Conservation (phyloP, 2,329 filamentous ascomycete genomes). For the Endoconidiophora laricicola region DNA sequence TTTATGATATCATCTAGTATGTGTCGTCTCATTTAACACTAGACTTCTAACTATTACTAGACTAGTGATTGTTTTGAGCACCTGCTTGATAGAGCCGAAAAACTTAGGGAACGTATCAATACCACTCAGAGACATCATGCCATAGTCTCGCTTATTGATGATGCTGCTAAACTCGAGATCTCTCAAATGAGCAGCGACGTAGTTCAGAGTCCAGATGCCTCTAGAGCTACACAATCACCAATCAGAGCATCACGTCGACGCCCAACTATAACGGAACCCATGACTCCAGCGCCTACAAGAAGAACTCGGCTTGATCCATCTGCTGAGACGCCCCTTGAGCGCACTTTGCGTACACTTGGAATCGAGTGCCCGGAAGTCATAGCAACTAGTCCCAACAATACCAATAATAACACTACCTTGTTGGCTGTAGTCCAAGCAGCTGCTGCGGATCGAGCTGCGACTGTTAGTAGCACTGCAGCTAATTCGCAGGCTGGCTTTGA, state of each 20-base stretch:
- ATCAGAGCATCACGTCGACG: too few relatives aligned
- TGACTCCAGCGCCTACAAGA: not conserved
- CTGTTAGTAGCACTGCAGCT: conserved; percentile 27
- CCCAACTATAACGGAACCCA: not conserved
- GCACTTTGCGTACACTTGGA: not conserved
- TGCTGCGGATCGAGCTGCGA: conserved; percentile 25
- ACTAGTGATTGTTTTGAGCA: conserved; percentile 32
- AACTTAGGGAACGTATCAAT: not conserved
- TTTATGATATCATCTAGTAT: not conserved
- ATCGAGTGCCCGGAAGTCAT: not conserved
- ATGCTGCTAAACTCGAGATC: not conserved
- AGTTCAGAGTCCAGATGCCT: too few relatives aligned
- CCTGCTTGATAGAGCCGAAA: conserved; percentile 16
- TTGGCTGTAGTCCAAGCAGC: conserved; percentile 24
- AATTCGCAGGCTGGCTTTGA: conserved; percentile 37
- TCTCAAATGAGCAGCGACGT: not conserved
- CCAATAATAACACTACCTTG: not conserved
- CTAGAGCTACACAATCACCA: too few relatives aligned
- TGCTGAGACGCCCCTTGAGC: not conserved
- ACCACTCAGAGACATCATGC: not conserved
- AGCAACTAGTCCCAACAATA: not conserved
- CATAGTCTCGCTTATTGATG: not conserved
- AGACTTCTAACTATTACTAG: conserved; percentile 21
- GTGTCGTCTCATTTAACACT: not conserved
- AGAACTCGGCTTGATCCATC: not conserved